These are phyloP conservation scores for Saitoella complicata DNA, from an alignment of 805 yeast species.

Conservation along the genomic window DNA sequence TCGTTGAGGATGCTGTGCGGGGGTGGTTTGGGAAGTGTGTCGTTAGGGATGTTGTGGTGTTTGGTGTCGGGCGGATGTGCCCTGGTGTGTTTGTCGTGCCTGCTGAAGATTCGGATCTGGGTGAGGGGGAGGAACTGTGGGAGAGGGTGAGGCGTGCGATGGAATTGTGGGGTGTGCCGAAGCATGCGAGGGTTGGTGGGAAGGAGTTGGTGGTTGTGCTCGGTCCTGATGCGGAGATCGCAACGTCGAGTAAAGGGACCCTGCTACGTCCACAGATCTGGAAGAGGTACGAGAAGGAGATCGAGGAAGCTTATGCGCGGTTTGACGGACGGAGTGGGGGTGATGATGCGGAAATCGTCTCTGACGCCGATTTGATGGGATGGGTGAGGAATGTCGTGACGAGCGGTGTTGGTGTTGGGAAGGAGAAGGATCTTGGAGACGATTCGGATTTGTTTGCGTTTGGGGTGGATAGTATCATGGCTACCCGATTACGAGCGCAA, in stretches of 20 bases:
- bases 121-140: constrained; percentile 2
- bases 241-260: constrained; percentile 10
- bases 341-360: background rate
- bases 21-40: too few relatives aligned
- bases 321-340: constrained; percentile 6
- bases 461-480: constrained; percentile 9
- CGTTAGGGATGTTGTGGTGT: constrained; percentile 9
- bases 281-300: constrained; percentile 7
- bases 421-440: too few relatives aligned
- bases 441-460: constrained; percentile 5
- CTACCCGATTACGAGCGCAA: constrained; percentile 6
- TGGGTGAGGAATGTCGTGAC: constrained; percentile 3
- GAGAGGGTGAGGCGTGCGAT: constrained; percentile 6
- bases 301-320: constrained; percentile 3
- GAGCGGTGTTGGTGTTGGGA: background rate
- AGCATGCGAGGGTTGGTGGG: constrained; percentile 6
- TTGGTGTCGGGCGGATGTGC: constrained; percentile 6
- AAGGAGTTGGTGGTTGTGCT: constrained; percentile 5
- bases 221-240: constrained; percentile 6
- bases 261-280: constrained; percentile 9
- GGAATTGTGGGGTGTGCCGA: constrained; percentile 7
- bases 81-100: constrained; percentile 8
- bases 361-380: constrained; percentile 1
- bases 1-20: constrained; percentile 9
- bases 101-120: background rate